phyloP scores from a whole-genome alignment of 495 filamentous ascomycete species.

The Neurospora sp. region DNA sequence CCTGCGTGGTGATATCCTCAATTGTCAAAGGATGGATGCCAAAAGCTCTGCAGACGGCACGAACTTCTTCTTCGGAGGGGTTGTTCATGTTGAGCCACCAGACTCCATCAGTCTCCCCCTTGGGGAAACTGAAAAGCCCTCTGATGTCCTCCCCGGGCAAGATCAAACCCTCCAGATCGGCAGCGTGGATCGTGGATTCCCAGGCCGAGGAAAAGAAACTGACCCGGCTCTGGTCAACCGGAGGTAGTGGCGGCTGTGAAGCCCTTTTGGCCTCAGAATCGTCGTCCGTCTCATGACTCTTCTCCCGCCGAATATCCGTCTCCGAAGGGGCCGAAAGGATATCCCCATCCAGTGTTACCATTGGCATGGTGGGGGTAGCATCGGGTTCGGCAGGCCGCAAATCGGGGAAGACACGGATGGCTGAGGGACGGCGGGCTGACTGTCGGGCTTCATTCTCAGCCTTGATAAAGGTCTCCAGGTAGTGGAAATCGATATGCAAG shows the following conservation, averaged over 20 bases:
- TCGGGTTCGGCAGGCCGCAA: conserved; percentile 26
- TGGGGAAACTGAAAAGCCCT: conserved; percentile 70
- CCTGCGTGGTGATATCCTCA: conserved; percentile 89
- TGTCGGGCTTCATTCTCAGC: conserved; percentile 42
- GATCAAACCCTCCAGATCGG: conserved; percentile 77
- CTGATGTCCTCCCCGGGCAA: conserved; percentile 80
- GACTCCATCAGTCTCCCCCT: conserved; percentile 61
- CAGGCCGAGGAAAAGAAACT: conserved; percentile 93
- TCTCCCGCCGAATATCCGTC: conserved; percentile 22
- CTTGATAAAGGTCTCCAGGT: conserved; percentile 70
- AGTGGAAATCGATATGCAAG: conserved; percentile 72
- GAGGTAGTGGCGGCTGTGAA: conserved; percentile 17
- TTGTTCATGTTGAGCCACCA: conserved; percentile 96
- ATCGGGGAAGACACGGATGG: conserved; percentile 51
- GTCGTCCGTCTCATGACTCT: conserved; percentile 20
- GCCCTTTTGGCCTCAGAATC: conserved; percentile 8
- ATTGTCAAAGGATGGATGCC: conserved; percentile 86
- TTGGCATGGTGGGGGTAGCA: conserved; percentile 10
- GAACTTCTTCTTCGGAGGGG: conserved; percentile 80
- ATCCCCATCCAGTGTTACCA: conserved; percentile 39
- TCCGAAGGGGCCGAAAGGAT: conserved; percentile 34
- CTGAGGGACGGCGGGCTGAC: conserved; percentile 25
- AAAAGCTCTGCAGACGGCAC: conserved; percentile 82
- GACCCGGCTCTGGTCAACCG: conserved; percentile 60
- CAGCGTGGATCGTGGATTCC: conserved; percentile 82